Evolutionary conservation across 2,329 filamentous ascomycete species (phyloP).

Genomic region (Colletotrichum lupini): DNA sequence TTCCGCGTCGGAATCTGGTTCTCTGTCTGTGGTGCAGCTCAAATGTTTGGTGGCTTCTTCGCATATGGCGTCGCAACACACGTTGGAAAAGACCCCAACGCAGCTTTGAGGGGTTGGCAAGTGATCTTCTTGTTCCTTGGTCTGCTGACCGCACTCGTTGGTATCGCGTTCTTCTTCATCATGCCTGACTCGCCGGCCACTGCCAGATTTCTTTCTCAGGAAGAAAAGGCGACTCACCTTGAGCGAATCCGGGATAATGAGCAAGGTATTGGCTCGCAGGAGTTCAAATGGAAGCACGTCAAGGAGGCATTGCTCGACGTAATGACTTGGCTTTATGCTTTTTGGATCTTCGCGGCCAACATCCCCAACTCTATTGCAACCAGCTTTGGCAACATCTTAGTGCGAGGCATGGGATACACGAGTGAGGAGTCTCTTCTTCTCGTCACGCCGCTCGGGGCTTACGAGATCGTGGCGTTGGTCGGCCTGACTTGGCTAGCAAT

Average conservation of each 20-base stretch:
- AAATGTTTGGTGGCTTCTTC: constrained; percentile 52
- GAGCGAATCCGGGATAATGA: constrained; percentile 70
- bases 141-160: constrained; percentile 60
- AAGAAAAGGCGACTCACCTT: constrained; percentile 57
- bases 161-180: constrained; percentile 59
- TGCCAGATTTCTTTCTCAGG: constrained; percentile 60
- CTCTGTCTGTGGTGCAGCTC: constrained; percentile 60
- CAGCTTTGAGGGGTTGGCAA: constrained; percentile 72
- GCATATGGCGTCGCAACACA: constrained; percentile 61
- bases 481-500: constrained; percentile 37
- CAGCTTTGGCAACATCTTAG: constrained; percentile 55
- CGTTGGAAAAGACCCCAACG: constrained; percentile 48
- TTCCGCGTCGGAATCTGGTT: constrained; percentile 75
- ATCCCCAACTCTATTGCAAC: constrained; percentile 46
- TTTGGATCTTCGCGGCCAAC: constrained; percentile 40
- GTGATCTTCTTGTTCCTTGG: constrained; percentile 68
- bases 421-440: constrained; percentile 71
- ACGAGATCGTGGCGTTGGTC: constrained; percentile 71
- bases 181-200: constrained; percentile 57
- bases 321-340: constrained; percentile 42
- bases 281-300: constrained; percentile 73
- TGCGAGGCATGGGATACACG: constrained; percentile 71
- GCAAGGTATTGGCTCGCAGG: constrained; percentile 76
- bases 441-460: constrained; percentile 72
- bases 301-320: constrained; percentile 43